phyloP scores from a whole-genome alignment of 2,329 filamentous ascomycete genomes.

The Byssochlamys sp. region DNA sequence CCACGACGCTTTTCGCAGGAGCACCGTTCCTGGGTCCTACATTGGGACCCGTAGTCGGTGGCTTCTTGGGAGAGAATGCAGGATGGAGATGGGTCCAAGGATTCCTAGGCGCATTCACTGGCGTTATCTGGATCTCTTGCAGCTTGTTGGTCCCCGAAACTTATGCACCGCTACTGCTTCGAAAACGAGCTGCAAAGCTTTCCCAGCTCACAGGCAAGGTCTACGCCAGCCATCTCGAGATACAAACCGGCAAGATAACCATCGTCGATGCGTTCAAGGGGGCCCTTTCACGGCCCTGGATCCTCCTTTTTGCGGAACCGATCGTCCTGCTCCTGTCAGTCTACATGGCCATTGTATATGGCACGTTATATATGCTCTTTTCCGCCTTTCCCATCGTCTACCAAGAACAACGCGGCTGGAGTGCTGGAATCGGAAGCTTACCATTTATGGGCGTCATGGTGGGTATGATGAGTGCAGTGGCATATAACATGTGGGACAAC shows the following conservation, averaged over 20 bases:
- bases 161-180: constrained; percentile 39
- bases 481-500: constrained; percentile 25
- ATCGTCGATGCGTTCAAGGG: constrained; percentile 28
- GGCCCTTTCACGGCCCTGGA: constrained; percentile 36
- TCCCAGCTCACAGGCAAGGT: constrained; percentile 37
- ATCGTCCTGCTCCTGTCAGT: constrained; percentile 37
- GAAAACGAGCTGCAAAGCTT: constrained; percentile 34
- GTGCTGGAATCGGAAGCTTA: constrained; percentile 33
- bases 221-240: constrained; percentile 26
- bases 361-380: constrained; percentile 40
- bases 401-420: constrained; percentile 33
- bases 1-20: constrained; percentile 33
- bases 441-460: constrained; percentile 35
- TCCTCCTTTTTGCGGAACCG: constrained; percentile 36
- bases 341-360: constrained; percentile 40
- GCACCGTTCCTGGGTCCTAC: constrained; percentile 40
- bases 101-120: constrained; percentile 36
- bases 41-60: constrained; percentile 44
- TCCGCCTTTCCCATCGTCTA: constrained; percentile 41
- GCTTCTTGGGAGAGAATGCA: constrained; percentile 38
- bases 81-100: constrained; percentile 40
- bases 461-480: constrained; percentile 21
- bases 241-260: constrained; percentile 29
- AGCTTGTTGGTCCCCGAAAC: constrained; percentile 37
- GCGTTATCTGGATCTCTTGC: constrained; percentile 34